Base-by-base conservation (phyloP, 1,284 basidiomycete genomes). In the Marasmius oreades region DNA sequence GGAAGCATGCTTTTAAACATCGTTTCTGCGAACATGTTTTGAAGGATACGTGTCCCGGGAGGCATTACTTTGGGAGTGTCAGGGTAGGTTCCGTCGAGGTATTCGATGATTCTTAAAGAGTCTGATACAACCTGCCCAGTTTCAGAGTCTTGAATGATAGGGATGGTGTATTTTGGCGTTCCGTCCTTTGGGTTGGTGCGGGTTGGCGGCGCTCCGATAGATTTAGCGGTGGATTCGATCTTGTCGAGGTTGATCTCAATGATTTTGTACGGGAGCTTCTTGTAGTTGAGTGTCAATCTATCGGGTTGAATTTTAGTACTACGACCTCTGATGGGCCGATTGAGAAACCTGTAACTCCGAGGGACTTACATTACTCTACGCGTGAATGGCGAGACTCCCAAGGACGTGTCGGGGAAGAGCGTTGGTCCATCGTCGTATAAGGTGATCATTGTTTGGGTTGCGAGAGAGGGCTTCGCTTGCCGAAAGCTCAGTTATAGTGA, bases 241-340 rank as follows among this genome's bases (percentile, higher is more conserved):
- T 75, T 71, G 10, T 72, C 70, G 58, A 64, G 72, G 44, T 73
- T 68, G 16, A 77, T 61, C 71, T 72, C 76, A 45, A 65, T 65
- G 10, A 75, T 77, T 57, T 64, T 68, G 64, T 76, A 69, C 8
- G 73, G 64, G 39, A 77, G 34, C 7, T 65, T 64, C 59, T 78
- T 77, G 63, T 70, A 70, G 54, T 75, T 75, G 14, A 76, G 63
- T 5, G 68, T 65, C 26, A 69, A 67, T 58, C 75, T 77, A 28
- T 6, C 6, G 23, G 26, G 20, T 20, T 20, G 12, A 28, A 10
- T 20, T n/a, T 46, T 6, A 14, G 18, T n/a, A n/a, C n/a, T n/a
- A n/a, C n/a, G n/a, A n/a, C n/a, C n/a, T n/a, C n/a, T n/a, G n/a
- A n/a, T n/a, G n/a, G n/a, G n/a, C n/a, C 22, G 45, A 16, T 10